Evolutionary conservation across 2,329 filamentous ascomycete species (phyloP), one percentile per base, ranked within the genome.

Genomic region (Aspergillus sp.): DNA sequence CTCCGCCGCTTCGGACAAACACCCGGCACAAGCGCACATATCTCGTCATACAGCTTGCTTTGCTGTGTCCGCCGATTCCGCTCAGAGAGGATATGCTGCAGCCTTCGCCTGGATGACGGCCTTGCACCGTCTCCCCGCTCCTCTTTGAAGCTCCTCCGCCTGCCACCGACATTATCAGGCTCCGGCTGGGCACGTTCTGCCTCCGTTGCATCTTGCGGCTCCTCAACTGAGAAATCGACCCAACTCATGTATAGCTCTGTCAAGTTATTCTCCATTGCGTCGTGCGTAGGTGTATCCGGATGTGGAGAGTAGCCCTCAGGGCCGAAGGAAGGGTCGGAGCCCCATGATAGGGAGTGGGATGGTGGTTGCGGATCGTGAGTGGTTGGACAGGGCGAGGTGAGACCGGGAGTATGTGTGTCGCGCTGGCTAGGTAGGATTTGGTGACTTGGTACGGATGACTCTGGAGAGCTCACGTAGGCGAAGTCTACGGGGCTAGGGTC

Each of bases 1-100:
- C 31, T 43, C 31, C 22, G 23, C 19, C 50, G 50, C 31, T 53
- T 53, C 9, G 19, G 6, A 25, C n/a, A 53, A 13, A 43, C 50
- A 1, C 50, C 31, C 7, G 34, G 31, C 11, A 43, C 31, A 41
- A 53, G 34, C 15, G 19, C n/a, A 34, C 50, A 53, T 41, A 43
- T 43, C 15, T 53, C 34, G 17, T 53, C 50, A 22, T 43, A 53
- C n/a, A 53, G 50, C 31, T 25, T 41, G 38, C 50, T 41, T 17
- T 53, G 50, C 50, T 53, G 50, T 13, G 31, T 53, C 19, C 50
- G n/a, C 13, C 31, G 34, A 25, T 53, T 43, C n/a, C 34, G 50
- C 17, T 53, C 50, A 3, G 50, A 53, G 22, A 23, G 11, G 23
- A 25, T 23, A 15, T 48, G 48, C 23, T 50, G 48, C 30, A 50